Evolutionary conservation across 2,329 filamentous ascomycete genomes (phyloP), one percentile per base, ranked within the genome.

Genomic region (Aspergillus floridensis): DNA sequence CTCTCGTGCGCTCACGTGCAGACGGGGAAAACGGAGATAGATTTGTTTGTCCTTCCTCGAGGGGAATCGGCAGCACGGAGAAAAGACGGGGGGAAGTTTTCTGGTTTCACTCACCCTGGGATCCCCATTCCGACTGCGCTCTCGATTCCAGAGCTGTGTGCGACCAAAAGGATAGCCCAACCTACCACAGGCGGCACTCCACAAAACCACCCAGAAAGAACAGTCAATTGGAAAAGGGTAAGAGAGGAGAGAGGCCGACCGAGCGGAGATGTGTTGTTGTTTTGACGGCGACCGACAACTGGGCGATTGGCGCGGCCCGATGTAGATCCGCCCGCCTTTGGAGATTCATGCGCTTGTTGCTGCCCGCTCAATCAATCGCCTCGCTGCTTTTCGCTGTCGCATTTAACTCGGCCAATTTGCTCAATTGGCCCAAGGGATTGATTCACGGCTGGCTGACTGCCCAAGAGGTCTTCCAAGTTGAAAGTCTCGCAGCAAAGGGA

Each of bases 71-170:
- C 4, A 44, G 16, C 16, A 7, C 38, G 38, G 38, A 29, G 29
- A 35, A 35, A 22, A 12, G 16, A 38, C 14, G 19, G 24, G 12
- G 41, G 32, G 22, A 24, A 16, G 32, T 12, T 35, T 35, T 35
- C 32, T 35, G 31, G 10, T 16, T 22, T 32, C 26, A 70, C 75
- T 67, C 73, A 79, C 77, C 77, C 77, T 47, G 77, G 77, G 54
- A 80, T 80, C 53, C 77, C 77, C 77, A 80, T 80, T 49, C 52
- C 58, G 65, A 57, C 50, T 21, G 32, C 53, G 24, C 49, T 54
- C 38, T 19, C 16, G 8, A n/a, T n/a, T 16, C 6, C 38, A 44
- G 38, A 44, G 38, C 38, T 16, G 32, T 35, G 32, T 7, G 38
- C 14, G 38, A 44, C 14, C 38, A 44, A 5, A 44, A 44, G 16